Conservation (phyloP, 331 rosid genomes). For the Pyracantha coccinea region DNA sequence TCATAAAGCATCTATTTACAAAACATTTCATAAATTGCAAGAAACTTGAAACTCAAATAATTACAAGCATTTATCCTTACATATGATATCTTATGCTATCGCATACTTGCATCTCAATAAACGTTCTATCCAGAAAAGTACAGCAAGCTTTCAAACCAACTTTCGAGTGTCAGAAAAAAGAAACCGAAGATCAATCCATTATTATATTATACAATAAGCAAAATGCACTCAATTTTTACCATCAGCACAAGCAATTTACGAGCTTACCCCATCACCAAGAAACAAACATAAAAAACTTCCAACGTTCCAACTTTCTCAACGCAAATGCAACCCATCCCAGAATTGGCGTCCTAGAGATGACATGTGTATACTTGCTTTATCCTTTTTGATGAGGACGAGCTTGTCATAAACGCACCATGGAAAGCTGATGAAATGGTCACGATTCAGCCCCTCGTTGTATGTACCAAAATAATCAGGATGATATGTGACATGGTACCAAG, state of each 20-base stretch:
- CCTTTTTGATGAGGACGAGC: conserved; percentile 48
- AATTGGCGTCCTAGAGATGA: conserved; percentile 14
- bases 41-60: too few relatives aligned
- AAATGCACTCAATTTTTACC: background rate
- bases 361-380: background rate
- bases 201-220: background rate
- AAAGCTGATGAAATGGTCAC: conserved; percentile 75
- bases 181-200: background rate
- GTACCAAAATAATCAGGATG: conserved; percentile 51
- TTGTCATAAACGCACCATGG: conserved; percentile 70
- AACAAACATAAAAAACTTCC: background rate
- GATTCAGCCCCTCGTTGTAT: conserved; percentile 56
- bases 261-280: background rate
- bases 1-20: too few relatives aligned
- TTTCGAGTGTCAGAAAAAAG: background rate
- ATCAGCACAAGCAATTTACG: background rate
- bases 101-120: too few relatives aligned
- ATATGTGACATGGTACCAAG: conserved; percentile 83
- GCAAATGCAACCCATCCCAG: conserved; percentile 7
- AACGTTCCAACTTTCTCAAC: background rate
- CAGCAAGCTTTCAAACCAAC: background rate
- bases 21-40: too few relatives aligned
- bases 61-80: too few relatives aligned
- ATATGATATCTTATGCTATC: too few relatives aligned
- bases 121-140: too few relatives aligned